Conservation (phyloP, 495 filamentous ascomycete genomes). For the Sphaerosporella brunnea region DNA sequence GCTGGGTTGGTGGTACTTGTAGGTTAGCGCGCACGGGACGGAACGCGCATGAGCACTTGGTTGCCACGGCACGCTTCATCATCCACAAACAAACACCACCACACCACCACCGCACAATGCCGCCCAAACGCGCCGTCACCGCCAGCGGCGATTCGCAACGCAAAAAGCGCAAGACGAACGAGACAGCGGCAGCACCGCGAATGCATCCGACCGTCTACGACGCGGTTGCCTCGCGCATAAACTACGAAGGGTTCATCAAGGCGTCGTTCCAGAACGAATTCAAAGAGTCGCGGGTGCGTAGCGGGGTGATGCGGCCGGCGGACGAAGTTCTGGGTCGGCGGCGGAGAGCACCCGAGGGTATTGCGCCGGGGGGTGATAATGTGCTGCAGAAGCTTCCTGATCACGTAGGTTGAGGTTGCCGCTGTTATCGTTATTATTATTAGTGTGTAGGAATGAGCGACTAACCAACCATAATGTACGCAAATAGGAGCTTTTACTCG, state of each 20-base stretch:
- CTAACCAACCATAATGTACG: no score
- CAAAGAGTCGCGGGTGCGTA: constrained; percentile 8
- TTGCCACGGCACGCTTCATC: background rate
- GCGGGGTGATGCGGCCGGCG: constrained; percentile 10
- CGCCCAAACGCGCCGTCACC: background rate
- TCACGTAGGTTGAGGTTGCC: constrained; percentile 11
- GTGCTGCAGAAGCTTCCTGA: constrained; percentile 9
- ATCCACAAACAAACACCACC: background rate
- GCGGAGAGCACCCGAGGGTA: constrained; percentile 12
- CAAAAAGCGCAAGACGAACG: background rate
- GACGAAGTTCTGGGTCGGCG: constrained; percentile 19
- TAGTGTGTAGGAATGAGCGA: no score
- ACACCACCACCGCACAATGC: no score
- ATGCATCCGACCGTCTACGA: constrained; percentile 10
- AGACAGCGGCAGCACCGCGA: background rate
- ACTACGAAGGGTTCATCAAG: constrained; percentile 17
- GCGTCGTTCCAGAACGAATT: constrained; percentile 5
- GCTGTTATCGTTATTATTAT: no score
- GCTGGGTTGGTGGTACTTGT: no score
- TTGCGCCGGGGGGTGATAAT: constrained; percentile 9
- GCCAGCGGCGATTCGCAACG: background rate
- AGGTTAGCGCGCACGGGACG: no score
- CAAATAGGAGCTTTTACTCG: constrained; percentile 22
- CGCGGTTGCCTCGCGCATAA: constrained; percentile 17
- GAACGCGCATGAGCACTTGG: no score